Base-by-base conservation (phyloP, 139 green algal genomes). In the Yamagishiella unicocca region DNA sequence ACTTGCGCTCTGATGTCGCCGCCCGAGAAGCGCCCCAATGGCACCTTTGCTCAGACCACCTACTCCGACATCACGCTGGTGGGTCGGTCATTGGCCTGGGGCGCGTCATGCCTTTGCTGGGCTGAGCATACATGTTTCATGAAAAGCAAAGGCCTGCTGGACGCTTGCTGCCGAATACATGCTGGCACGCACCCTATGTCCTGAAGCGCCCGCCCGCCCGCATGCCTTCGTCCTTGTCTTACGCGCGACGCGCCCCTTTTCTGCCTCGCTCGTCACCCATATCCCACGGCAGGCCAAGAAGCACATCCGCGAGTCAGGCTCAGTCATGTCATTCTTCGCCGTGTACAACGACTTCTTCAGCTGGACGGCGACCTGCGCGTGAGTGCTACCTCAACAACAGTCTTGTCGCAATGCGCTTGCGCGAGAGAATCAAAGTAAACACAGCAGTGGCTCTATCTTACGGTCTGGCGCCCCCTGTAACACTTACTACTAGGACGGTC, bases 281-380 rank as follows among this genome's bases (percentile, higher is more conserved):
- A 12, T 58, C 14, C 50, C 64, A 7, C 29, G n/a, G 10, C 73
- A 81, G 73, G 73, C 73, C 73, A 81, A 81, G 73, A 2, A 66
- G 45, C 73, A 81, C 46, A 81, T 81, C 45, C 73, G 73, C 4
- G 14, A 42, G 10, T 81, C 14, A 3, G 73, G 73, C 45, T 25
- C 45, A 4, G 73, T 81, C 2, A 38, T 29, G 12, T 46, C 29
- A 2, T 81, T 31, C 73, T 46, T 81, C 37, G 93, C 93, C 61
- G 92, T 98, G 66, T 97, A 96, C 90, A 84, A 82, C 55, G 92
- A 90, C 33, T 87, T 91, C 62, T 97, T 95, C 90, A 92, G 92
- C 83, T 95, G 90, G 79, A 95, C 14, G 90, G 98, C 4, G 93
- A 98, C 93, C 95, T 98, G 85, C 94, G 95, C 66, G 96, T 99